Base-by-base conservation (phyloP, 371 early-diverging fungal species). In the Coemansia sp. region DNA sequence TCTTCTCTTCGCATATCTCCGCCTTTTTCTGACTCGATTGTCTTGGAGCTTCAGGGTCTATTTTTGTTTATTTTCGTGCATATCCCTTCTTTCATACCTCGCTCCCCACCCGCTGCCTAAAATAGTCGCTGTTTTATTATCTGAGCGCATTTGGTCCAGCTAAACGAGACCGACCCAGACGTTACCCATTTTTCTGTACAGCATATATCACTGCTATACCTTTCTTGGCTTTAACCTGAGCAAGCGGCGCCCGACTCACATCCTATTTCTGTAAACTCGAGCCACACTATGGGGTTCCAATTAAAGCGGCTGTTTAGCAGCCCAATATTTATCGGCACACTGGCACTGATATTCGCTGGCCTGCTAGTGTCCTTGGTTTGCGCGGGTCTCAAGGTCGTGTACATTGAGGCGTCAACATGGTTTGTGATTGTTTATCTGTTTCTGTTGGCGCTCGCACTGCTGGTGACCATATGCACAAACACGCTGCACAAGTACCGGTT, bases 271-370 rank as follows among this genome's bases (percentile, higher is more conserved):
- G 3, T 16, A 37, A 22, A 27, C 11, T 39, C 21, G 10, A 18
- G 29, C 26, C 21, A 27, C n/a, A 5, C 4, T 11, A 75, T 75
- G 76, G 47, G 47, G 50, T 47, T 67, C 11, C 50, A 56, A 61
- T 22, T 71, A 18, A 60, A 59, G 29, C 76, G 76, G 62, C 47
- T 71, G 24, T 54, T 65, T 27, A 55, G 68, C 65, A 76, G 63
- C 63, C 76, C 76, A 11, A 66, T 76, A 60, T 76, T 76, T 48
- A 37, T 62, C n/a, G 76, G 72, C 54, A 71, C 76, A 24, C 65
- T 76, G 59, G 7, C 34, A 45, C 71, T 76, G 34, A 71, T 76
- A 67, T 61, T 71, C 13, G 72, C 57, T 3, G 76, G 76, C 7
- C 18, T 67, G 18, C 27, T 62, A 0, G 68, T 64, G 13, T 40